Base-by-base conservation (phyloP, 148 eudicot species). In the Drosera capensis region DNA sequence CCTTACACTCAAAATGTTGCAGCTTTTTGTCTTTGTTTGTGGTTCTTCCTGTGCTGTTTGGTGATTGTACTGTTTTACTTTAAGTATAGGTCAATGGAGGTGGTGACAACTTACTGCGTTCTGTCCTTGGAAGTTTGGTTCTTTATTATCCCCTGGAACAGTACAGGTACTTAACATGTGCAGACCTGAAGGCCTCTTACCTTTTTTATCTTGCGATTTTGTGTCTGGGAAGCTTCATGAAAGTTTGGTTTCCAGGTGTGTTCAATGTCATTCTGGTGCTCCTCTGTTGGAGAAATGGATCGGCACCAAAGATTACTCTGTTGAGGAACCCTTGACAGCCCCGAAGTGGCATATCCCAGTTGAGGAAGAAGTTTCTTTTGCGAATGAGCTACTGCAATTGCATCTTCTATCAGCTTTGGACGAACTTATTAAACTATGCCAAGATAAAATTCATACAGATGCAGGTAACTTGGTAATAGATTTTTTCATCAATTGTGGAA, bases 321-420 rank as follows among this genome's bases (percentile, higher is more conserved):
- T 49, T 42, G 78, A 71, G 39, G 54, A 75, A 43, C 64, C 76
- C 47, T 65, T 45, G 42, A 59, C 45, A 36, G 68, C 51, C 40
- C 95, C 99, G 25, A 81, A 73, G 57, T 90, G 99, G 99, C 99
- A 90, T 72, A 70, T 84, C 49, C 80, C 99, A 17, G 64, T 51
- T 49, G 65, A 67, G 52, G 93, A 78, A 49, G 99, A 90, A 67
- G 48, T 84, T 64, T 63, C 60, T 31, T 78, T 71, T 62, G 99
- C 99, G 44, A 80, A 90, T 55, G 99, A 90, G 64, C 95, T 90
- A 52, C 55, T 90, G 52, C 45, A 72, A 55, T 52, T 90, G 63
- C 99, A 90, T 68, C 65, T 90, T 47, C 68, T 67, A 52, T 76
- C 82, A 51, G 95, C 99, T 51, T 58, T 90, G 50, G 95, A 80